These are phyloP conservation scores for Colletotrichum viniferum DNA, from an alignment of 2,329 filamentous ascomycete genomes.

Conservation along the genomic window DNA sequence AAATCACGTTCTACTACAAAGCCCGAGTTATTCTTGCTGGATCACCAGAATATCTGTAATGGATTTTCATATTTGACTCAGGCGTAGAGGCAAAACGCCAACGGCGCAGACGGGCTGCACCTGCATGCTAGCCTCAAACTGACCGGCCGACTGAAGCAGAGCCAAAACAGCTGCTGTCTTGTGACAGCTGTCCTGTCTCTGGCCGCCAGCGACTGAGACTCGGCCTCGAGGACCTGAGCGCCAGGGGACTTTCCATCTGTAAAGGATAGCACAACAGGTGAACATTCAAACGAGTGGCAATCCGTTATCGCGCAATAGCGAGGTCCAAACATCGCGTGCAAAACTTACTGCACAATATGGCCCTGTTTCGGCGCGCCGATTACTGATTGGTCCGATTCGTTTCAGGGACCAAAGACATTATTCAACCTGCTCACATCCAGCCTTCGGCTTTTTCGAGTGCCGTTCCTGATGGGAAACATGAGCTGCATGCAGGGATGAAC, in stretches of 20 bases:
- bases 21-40: too few species aligned
- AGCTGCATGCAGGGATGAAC: not conserved
- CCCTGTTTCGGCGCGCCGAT: not conserved
- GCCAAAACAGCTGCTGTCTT: not conserved
- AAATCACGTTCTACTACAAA: too few species aligned
- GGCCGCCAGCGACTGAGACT: not conserved
- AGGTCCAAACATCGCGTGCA: not conserved
- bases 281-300: not conserved
- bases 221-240: not conserved
- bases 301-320: not conserved
- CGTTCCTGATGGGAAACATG: not conserved
- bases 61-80: not conserved
- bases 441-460: not conserved
- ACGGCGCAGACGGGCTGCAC: not conserved
- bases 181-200: not conserved
- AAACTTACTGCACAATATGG: not conserved
- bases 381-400: not conserved
- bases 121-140: not conserved
- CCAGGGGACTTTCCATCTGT: not conserved
- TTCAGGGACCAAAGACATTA: not conserved
- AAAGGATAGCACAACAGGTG: not conserved
- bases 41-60: accelerated
- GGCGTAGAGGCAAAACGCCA: not conserved
- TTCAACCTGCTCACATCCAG: not conserved
- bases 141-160: not conserved